Base-by-base conservation (phyloP, 306 rosid species). In the Castanea sativa region DNA sequence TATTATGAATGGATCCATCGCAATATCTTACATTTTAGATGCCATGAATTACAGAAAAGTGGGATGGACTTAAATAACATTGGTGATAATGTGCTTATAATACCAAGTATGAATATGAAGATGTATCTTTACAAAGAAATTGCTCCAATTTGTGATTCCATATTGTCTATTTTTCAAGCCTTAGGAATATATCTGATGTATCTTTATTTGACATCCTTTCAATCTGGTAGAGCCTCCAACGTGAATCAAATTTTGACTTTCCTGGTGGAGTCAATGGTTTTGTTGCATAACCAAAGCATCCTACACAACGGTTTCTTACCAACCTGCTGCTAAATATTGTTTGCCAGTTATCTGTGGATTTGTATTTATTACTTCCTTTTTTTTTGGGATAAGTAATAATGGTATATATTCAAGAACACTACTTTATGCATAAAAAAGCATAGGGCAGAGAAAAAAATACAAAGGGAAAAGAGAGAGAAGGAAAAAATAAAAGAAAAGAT, bases 141-240 rank as follows among this genome's bases (percentile, higher is more conserved):
- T 35, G 4, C n/a, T 38, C 29, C 29, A 68, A 68, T 33, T 6
- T 4, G 1, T 35, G 14, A 16, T 33, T 33, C 51, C 49, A 2
- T 19, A 15, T 16, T 68, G 21, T 18, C 15, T 19, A 19, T 3
- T 19, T 68, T 68, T 38, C 49, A 21, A 68, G 16, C 41, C 4
- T 68, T 18, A 64, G 45, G 45, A 30, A 67, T 35, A 19, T 35
- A 35, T 35, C 15, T 35, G 20, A 33, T 4, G 52, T 25, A 67
- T 67, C 27, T 35, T 4, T 14, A n/a, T 67, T n/a, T 9, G 72
- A 20, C 25, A 16, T 65, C 21, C 16, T 65, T 23, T 65, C 71
- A 65, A 65, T 65, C 71, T 30, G 12, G 71, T 16, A 32, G 45
- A 65, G 71, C 41, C n/a, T 65, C 71, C 71, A 65, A 65, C 23